These are phyloP conservation scores for Beauveria medogensis DNA, from an alignment of 2,329 filamentous ascomycete species.

Conservation along the genomic window DNA sequence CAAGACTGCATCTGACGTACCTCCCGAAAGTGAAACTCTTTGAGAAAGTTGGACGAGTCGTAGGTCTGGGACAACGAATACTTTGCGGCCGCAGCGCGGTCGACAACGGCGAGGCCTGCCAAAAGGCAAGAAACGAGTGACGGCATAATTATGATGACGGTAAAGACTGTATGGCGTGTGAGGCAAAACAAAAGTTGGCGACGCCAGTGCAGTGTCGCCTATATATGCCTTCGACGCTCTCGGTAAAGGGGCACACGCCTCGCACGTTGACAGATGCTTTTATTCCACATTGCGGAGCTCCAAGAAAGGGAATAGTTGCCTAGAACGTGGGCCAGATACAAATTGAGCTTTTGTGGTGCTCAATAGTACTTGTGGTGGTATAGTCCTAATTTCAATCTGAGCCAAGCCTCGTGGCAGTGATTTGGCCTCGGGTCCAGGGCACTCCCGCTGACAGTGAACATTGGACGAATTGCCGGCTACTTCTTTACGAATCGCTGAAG, in stretches of 20 bases:
- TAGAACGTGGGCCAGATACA: background rate
- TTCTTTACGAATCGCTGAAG: background rate
- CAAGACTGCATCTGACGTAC: conserved; percentile 14
- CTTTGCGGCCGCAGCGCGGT: conserved; percentile 4
- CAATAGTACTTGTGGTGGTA: background rate
- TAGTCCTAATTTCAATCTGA: background rate
- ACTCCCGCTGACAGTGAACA: background rate
- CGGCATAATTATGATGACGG: background rate
- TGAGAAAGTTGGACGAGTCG: conserved; percentile 29
- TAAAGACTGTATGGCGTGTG: background rate
- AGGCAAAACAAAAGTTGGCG: background rate
- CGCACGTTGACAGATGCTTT: background rate
- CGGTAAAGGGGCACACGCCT: conserved; percentile 3
- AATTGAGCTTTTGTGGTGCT: background rate
- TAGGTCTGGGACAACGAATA: conserved; percentile 15
- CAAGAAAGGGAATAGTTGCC: background rate
- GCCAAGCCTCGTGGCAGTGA: background rate
- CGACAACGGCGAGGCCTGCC: conserved; percentile 7
- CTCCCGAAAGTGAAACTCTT: conserved; percentile 30
- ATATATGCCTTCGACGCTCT: background rate
- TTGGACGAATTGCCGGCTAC: background rate
- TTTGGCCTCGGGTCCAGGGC: background rate
- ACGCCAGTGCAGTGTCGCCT: background rate
- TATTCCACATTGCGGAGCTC: background rate
- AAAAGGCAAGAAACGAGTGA: background rate